Percentiles rank a stretch among this genome's conserved stretches.
phyloP scores from a whole-genome alignment of 192 early-diverging fungal genomes.

The Allomyces macrogynus region DNA sequence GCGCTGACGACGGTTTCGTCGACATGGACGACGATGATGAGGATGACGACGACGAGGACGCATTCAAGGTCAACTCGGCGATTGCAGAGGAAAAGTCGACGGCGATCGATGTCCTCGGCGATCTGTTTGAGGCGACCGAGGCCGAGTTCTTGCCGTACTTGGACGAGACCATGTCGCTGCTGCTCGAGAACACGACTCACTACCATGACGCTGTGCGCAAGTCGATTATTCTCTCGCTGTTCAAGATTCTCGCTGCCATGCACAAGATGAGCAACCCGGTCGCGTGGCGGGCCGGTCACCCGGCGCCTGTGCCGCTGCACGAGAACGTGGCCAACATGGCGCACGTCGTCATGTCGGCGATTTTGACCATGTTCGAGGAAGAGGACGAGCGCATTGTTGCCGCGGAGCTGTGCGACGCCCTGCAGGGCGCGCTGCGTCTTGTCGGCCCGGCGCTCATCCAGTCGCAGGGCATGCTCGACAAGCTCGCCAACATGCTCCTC shows the following conservation, averaged over 20 bases:
- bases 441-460: conserved; percentile 13
- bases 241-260: conserved; percentile 13
- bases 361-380: conserved; percentile 12
- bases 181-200: conserved; percentile 13
- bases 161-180: conserved; percentile 10
- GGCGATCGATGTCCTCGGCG: conserved; percentile 19
- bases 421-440: conserved; percentile 10
- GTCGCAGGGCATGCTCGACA: conserved; percentile 3
- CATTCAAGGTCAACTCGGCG: conserved; percentile 10
- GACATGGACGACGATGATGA: conserved; percentile 12
- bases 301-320: conserved; percentile 16
- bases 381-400: conserved; percentile 20
- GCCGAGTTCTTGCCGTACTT: conserved; percentile 18
- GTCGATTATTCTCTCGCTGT: conserved; percentile 9
- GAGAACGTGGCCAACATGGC: conserved; percentile 15
- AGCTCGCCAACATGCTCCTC: conserved; percentile 9
- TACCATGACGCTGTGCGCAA: conserved; percentile 20
- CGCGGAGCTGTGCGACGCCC: conserved; percentile 12
- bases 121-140: conserved; percentile 19
- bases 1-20: background rate
- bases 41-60: conserved; percentile 10
- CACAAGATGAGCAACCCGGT: conserved; percentile 16
- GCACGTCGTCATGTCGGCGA: conserved; percentile 13
- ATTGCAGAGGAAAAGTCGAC: conserved; percentile 26
- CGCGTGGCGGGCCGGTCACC: conserved; percentile 18